Evolutionary conservation across 164 flowering plant species (phyloP), one percentile per base, ranked within the genome.

Genomic region (Vitis riparia): DNA sequence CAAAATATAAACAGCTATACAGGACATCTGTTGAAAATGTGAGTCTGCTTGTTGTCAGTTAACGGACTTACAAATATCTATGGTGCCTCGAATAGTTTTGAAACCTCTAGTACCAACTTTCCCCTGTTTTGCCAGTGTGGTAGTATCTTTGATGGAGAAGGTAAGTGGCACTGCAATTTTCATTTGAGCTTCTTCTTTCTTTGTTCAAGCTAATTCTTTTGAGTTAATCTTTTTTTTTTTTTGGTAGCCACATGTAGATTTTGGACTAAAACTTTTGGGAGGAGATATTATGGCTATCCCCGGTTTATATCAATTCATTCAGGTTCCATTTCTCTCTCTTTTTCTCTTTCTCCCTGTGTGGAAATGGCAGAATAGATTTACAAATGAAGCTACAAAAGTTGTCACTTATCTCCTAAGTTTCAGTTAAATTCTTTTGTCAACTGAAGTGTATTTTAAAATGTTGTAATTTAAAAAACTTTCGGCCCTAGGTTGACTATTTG

Each of bases 241-340:
- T 66, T 51, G 81, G 76, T 80, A 89, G 92, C 93, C 97, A 27
- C 82, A 83, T 66, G 74, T 89, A 10, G 97, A 91, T 67, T 91
- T 91, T 64, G 94, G 94, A 63, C 55, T 89, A 63, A 85, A 81
- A 64, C 11, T 91, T 1, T 63, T 87, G 19, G 92, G 92, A 37
- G 88, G 77, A 15, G 92, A 91, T 76, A 48, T 89, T 62, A 89
- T 89, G 97, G 79, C 92, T 57, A 84, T 89, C 30, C 97, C 94
- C 23, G 88, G 95, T 29, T 61, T 88, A 1, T 87, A 90, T 72
- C 82, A 55, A 44, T 77, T 69, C 78, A 72, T 87, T 71, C 97
- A 89, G 94, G 94, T 90, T 75, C 74, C 14, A 32, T 44, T 44
- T 49, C 17, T 51, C 32, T 15, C 23, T 68, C 3, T 53, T 8